These are phyloP conservation scores for Pseudogymnoascus sp. DNA, from an alignment of 2,329 filamentous ascomycete genomes.

Conservation along the genomic window DNA sequence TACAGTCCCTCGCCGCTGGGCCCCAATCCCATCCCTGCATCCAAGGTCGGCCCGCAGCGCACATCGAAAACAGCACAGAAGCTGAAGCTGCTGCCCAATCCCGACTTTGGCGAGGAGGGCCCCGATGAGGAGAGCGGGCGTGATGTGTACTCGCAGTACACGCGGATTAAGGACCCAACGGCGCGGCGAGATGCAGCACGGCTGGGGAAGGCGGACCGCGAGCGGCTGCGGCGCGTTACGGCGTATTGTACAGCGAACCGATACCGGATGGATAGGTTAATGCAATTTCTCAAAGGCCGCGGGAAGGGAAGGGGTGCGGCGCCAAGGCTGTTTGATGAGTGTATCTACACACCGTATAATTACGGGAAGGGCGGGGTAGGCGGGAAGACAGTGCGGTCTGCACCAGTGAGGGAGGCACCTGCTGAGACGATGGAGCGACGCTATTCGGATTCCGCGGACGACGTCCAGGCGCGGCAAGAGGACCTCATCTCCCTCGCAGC, in stretches of 20 bases:
- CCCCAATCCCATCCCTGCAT: constrained; percentile 30
- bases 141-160: constrained; percentile 97
- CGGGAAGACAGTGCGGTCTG: not conserved
- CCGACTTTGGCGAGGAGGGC: constrained; percentile 70
- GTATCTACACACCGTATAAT: constrained; percentile 90
- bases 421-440: constrained; percentile 54
- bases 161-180: constrained; percentile 92
- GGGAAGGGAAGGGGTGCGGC: constrained; percentile 70
- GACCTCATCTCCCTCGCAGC: constrained; percentile 55
- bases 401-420: constrained; percentile 28
- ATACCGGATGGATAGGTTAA: constrained; percentile 82
- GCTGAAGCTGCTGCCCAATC: constrained; percentile 91
- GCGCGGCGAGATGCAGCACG: constrained; percentile 86
- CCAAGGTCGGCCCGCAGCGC: constrained; percentile 87
- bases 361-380: constrained; percentile 44
- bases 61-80: constrained; percentile 96
- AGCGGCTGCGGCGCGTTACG: constrained; percentile 80
- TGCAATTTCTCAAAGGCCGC: constrained; percentile 84
- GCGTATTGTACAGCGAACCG: constrained; percentile 93
- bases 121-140: constrained; percentile 83
- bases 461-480: constrained; percentile 54
- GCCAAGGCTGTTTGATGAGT: constrained; percentile 94
- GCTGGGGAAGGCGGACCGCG: constrained; percentile 86
- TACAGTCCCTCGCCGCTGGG: constrained; percentile 33
- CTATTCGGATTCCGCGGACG: constrained; percentile 69